phyloP scores from a whole-genome alignment of 208 protist genomes.

The Acanthamoeba healyi region DNA sequence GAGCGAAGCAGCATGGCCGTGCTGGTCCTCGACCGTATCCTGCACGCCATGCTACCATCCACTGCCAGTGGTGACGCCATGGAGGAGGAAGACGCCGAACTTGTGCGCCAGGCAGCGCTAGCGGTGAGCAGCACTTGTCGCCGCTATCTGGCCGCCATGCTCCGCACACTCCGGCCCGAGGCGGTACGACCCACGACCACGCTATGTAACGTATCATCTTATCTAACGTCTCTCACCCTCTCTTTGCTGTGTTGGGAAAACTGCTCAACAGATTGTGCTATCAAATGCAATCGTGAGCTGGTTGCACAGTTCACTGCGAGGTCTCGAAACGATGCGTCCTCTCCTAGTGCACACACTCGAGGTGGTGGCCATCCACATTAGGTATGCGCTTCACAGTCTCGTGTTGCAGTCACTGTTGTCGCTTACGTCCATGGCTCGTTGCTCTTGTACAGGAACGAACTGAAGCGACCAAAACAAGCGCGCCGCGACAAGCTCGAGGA shows the following conservation, averaged over 20 bases:
- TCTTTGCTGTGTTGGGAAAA: no score
- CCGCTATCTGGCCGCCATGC: conserved; percentile 13
- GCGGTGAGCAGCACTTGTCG: conserved; percentile 11
- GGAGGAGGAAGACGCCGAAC: background rate
- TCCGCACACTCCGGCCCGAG: background rate
- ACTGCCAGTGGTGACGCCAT: background rate
- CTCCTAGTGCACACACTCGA: conserved; percentile 36
- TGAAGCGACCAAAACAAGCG: background rate
- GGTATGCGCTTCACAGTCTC: background rate
- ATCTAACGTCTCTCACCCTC: no score
- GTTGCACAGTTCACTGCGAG: conserved; percentile 6
- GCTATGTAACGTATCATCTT: background rate
- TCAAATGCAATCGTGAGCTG: conserved; percentile 8
- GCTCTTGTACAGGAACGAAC: background rate
- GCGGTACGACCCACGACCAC: background rate
- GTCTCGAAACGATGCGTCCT: background rate
- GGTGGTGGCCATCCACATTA: conserved; percentile 19
- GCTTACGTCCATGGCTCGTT: background rate
- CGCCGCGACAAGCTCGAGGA: conserved; percentile 30
- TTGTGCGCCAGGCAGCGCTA: background rate
- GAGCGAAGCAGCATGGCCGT: background rate
- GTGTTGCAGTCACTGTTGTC: no score
- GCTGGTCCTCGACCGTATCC: conserved; percentile 22
- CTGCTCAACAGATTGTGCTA: background rate
- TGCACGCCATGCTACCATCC: background rate